Percentiles rank a stretch among this genome's conserved stretches.
phyloP scores from a whole-genome alignment of 2,329 filamentous ascomycete species.

The Stagonosporopsis tanaceti region DNA sequence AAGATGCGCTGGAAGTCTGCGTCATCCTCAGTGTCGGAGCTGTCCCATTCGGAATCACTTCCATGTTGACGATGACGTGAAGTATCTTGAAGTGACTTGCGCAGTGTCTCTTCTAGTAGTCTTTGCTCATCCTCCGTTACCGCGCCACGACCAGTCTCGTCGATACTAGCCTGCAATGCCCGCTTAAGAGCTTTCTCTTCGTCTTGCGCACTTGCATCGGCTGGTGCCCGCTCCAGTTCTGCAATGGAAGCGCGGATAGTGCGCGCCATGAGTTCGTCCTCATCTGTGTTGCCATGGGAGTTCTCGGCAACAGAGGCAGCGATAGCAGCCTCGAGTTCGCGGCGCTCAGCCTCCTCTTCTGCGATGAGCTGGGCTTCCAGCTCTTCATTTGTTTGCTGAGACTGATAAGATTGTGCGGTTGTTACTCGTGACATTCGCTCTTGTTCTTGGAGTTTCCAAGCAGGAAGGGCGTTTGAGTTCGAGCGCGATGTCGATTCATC shows the following conservation, averaged over 20 bases:
- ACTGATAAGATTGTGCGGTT: slow-evolving; percentile 20
- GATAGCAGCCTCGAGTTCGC: slow-evolving; percentile 77
- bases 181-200: slow-evolving; percentile 58
- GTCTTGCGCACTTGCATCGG: slow-evolving; percentile 47
- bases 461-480: slow-evolving; percentile 24
- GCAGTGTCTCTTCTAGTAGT: slow-evolving; percentile 56
- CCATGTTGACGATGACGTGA: slow-evolving; percentile 24
- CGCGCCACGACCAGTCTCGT: slow-evolving; percentile 50
- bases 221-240: slow-evolving; percentile 58
- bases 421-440: slow-evolving; percentile 34
- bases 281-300: slow-evolving; percentile 71
- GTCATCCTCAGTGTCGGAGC: slow-evolving; percentile 43
- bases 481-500: slow-evolving; percentile 26
- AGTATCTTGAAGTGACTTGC: slow-evolving; percentile 56
- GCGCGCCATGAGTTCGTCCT: slow-evolving; percentile 75
- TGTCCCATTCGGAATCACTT: slow-evolving; percentile 41
- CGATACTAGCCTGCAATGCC: slow-evolving; percentile 60
- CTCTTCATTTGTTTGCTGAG: slow-evolving; percentile 19
- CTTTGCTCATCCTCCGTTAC: slow-evolving; percentile 48
- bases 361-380: slow-evolving; percentile 33
- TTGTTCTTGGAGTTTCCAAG: slow-evolving; percentile 32
- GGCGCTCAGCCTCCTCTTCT: slow-evolving; percentile 56
- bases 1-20: slow-evolving; percentile 49
- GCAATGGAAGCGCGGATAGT: slow-evolving; percentile 76
- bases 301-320: slow-evolving; percentile 69